Evolutionary conservation across 352 stramenopile genomes (phyloP).

Genomic region (Thalassiosira tumida): DNA sequence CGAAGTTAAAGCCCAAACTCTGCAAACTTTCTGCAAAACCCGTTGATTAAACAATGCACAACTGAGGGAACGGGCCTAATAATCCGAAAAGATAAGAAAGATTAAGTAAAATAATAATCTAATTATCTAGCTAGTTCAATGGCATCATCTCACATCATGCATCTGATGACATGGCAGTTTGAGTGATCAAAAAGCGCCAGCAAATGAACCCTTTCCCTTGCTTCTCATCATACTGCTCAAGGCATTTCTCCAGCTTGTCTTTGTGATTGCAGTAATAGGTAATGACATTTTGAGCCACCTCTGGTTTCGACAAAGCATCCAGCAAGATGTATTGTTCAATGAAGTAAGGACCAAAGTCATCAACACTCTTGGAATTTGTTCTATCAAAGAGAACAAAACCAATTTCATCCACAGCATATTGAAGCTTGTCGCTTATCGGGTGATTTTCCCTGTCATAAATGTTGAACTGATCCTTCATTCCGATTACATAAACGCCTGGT

Average conservation of each 20-base stretch:
- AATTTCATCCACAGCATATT: conserved; percentile 83
- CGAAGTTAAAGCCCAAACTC: no score
- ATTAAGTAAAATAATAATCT: no score
- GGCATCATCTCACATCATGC: background rate
- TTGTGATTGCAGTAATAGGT: conserved; percentile 84
- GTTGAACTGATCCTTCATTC: conserved; percentile 88
- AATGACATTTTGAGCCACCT: conserved; percentile 86
- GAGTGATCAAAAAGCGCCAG: conserved; percentile 86
- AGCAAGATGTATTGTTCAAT: conserved; percentile 84
- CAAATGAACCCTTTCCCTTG: conserved; percentile 86
- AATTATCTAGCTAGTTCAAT: no score
- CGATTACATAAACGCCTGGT: conserved; percentile 83
- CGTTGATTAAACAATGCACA: no score
- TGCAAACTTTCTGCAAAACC: no score
- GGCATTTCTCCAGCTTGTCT: conserved; percentile 73
- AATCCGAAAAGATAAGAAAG: no score
- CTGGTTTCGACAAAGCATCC: conserved; percentile 82
- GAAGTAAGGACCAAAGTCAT: conserved; percentile 85
- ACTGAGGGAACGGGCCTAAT: no score
- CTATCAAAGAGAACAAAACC: conserved; percentile 85
- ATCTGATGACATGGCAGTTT: conserved; percentile 49
- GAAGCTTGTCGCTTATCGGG: conserved; percentile 70
- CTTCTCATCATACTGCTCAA: conserved; percentile 82
- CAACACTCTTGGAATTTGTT: conserved; percentile 76
- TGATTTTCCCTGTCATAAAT: conserved; percentile 75